Base-by-base conservation (phyloP, 495 filamentous ascomycete genomes). In the Chlorociboria aeruginascens region DNA sequence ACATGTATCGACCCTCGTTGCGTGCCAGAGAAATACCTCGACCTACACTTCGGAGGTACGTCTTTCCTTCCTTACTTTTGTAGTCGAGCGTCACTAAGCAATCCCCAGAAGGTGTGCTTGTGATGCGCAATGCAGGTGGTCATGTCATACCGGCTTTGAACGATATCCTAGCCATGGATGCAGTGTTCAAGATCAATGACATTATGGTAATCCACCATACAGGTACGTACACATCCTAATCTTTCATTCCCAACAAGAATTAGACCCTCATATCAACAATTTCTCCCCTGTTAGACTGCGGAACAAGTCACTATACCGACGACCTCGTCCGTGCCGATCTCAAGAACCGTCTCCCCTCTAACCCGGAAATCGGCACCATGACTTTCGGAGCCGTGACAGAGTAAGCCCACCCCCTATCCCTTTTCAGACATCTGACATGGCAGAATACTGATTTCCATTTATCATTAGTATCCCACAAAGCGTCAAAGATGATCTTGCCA, bases 191-290 rank as follows among this genome's bases (percentile, higher is more conserved):
- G 1, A 40, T 62, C 17, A 48, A 46, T 12, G 49, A 57, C 44
- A 42, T 62, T 11, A 37, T 46, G 33, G 50, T 62, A 13, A 41
- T 62, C 16, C 56, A 57, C 34, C 59, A 62, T 40, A 60, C 54
- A n/a, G 43, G 43, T 46, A 6, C 11, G 43, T 36, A 10, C 7
- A 6, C 12, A 3, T 6, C n/a, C 43, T 20, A 8, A 4, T 10
- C 1, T 25, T 4, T 4, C 4, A 25, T 4, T 25, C 20, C 20
- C 20, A 4, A 2, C 20, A 25, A 25, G 20, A 25, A 25, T 25
- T 25, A 4, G 4, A 14, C 17, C 32, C 8, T 12, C 4, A 31
- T n/a, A 31, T 16, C 32, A n/a, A 11, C 29, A 29, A 13, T 13
- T 32, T 20, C 38, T 20, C 32, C 17, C 7, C 1, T 3, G 6